A percentile compares a stretch with the other conserved stretches of the same genome.
Evolutionary conservation across 352 stramenopile genomes (phyloP).

Genomic region (Phytophthora hybrid): DNA sequence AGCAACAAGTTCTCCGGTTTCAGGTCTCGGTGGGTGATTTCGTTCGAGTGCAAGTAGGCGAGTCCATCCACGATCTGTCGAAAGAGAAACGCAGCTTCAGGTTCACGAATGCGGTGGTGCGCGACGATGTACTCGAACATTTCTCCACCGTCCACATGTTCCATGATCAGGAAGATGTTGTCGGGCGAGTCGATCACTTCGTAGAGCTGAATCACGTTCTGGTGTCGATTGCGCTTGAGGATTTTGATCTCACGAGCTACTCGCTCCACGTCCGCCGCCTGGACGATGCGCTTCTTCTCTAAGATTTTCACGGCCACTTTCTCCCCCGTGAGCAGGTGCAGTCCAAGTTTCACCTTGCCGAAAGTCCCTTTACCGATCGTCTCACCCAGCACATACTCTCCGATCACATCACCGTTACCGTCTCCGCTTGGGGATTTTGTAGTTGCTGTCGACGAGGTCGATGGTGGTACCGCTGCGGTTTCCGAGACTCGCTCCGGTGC

Average conservation of each 20-base stretch:
- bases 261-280: constrained; percentile 88
- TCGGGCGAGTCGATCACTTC: constrained; percentile 74
- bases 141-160: constrained; percentile 91
- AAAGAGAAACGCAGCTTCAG: constrained; percentile 73
- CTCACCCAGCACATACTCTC: constrained; percentile 92
- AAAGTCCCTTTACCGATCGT: constrained; percentile 95
- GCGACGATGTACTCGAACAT: constrained; percentile 96
- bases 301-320: constrained; percentile 94
- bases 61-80: constrained; percentile 92
- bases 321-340: constrained; percentile 91
- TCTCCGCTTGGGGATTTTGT: constrained; percentile 16
- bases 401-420: constrained; percentile 60
- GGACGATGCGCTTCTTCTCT: constrained; percentile 92
- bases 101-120: constrained; percentile 86
- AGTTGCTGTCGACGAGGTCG: constrained; percentile 1
- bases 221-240: constrained; percentile 91
- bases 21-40: constrained; percentile 91
- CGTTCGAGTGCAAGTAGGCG: constrained; percentile 91
- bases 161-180: constrained; percentile 94
- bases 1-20: constrained; percentile 94
- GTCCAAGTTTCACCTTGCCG: constrained; percentile 91
- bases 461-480: not conserved
- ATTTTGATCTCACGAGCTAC: constrained; percentile 96
- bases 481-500: constrained; percentile 27
- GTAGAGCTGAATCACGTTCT: constrained; percentile 89